Evolutionary conservation across 1,284 basidiomycete genomes (phyloP), one percentile per base, ranked within the genome.

Genomic region (Caloboletus firmus): DNA sequence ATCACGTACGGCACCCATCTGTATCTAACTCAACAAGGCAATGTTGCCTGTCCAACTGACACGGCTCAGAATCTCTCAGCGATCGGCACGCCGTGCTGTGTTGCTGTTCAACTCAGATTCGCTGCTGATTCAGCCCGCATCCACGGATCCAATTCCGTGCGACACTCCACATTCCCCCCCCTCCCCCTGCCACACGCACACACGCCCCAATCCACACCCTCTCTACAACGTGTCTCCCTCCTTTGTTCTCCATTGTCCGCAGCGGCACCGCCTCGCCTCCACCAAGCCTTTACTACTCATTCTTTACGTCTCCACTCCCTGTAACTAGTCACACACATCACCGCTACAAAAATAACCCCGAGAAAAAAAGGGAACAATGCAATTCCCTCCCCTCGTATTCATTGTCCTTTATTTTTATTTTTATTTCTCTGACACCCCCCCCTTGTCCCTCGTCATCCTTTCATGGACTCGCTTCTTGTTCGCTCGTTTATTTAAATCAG

Each of bases 21-120:
- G 44, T 53, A 71, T 71, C 66, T 67, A 70, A 61, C 66, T 51
- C 64, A 35, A 67, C 36, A 7, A 2, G 69, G 66, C 17, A 63
- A 64, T 69, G 68, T 71, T 65, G 55, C 66, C 66, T 66, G 58
- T 57, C 60, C 66, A 65, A 68, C 64, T 68, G 63, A 69, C 63
- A 65, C 64, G 45, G 39, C 57, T 54, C 52, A 9, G 6, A 28
- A 28, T 30, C 61, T 52, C 63, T 57, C 69, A 60, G 66, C 66
- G 65, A 67, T 67, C 62, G 67, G 65, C 65, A 70, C 59, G 35
- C 52, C 46, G 31, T 68, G 65, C 65, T 69, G 65, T 69, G 68
- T 53, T 37, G 30, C 5, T 49, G 28, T 31, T 28, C 45, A 59
- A 56, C 55, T 56, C 59, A 64, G 59, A 67, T 62, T 64, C 28